Evolutionary conservation across 306 rosid genomes (phyloP).

Genomic region (Cucumis cinereus): DNA sequence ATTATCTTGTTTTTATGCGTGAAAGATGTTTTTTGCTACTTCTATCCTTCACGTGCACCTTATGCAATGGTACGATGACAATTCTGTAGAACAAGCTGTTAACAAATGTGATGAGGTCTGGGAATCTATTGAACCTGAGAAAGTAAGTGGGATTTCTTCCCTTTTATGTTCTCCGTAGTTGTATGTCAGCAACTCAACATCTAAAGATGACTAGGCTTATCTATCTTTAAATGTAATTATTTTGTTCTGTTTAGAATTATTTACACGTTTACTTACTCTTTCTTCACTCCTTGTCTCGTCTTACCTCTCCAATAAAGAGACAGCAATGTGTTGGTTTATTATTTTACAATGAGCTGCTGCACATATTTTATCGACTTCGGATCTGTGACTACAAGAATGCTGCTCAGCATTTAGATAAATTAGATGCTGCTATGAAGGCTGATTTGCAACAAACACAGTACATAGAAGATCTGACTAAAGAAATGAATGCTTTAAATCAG

Average conservation of each 20-base stretch:
- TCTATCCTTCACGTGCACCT: slow-evolving; percentile 82
- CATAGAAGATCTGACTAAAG: slow-evolving; percentile 53
- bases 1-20: slow-evolving; percentile 17
- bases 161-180: not conserved
- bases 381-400: slow-evolving; percentile 94
- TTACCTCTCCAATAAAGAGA: slow-evolving; percentile 30
- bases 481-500: slow-evolving; percentile 56
- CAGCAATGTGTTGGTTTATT: slow-evolving; percentile 67
- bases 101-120: slow-evolving; percentile 63
- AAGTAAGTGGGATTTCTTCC: slow-evolving; percentile 43
- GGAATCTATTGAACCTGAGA: slow-evolving; percentile 53
- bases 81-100: slow-evolving; percentile 68
- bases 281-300: slow-evolving; percentile 8
- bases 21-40: slow-evolving; percentile 91
- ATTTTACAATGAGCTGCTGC: slow-evolving; percentile 82
- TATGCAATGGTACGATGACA: slow-evolving; percentile 87
- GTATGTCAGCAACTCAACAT: not conserved
- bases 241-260: not conserved
- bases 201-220: not conserved
- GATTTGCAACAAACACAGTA: slow-evolving; percentile 57
- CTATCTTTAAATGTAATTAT: not conserved
- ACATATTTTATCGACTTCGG: slow-evolving; percentile 77
- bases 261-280: not conserved
- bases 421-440: slow-evolving; percentile 86
- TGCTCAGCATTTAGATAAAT: slow-evolving; percentile 68